Evolutionary conservation across 2,329 filamentous ascomycete species (phyloP).

Genomic region (Metarhizium album): DNA sequence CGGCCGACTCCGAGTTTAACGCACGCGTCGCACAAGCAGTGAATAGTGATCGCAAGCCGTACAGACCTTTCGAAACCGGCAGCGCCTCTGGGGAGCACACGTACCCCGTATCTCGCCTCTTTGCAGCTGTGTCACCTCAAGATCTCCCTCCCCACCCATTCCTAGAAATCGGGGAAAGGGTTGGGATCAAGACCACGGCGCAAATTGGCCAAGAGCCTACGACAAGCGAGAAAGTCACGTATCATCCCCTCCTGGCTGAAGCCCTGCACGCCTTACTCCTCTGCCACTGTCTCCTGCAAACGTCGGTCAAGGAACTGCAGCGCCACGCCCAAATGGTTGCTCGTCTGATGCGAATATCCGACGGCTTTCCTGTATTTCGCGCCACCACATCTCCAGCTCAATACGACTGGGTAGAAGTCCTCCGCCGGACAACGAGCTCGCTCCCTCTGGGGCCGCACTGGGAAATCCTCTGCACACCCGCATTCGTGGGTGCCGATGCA

Average conservation of each 20-base stretch:
- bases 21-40: conserved; percentile 45
- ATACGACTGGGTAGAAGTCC: conserved; percentile 69
- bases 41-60: conserved; percentile 19
- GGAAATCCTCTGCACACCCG: conserved; percentile 59
- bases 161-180: conserved; percentile 18
- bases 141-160: conserved; percentile 58
- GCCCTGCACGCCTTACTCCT: conserved; percentile 69
- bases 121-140: conserved; percentile 54
- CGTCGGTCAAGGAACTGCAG: conserved; percentile 63
- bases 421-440: conserved; percentile 59
- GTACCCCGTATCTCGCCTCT: conserved; percentile 50
- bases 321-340: conserved; percentile 77
- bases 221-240: conserved; percentile 41
- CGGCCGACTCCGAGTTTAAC: conserved; percentile 35
- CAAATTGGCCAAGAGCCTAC: conserved; percentile 15
- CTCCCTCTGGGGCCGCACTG: conserved; percentile 53
- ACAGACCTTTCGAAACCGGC: conserved; percentile 21
- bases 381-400: conserved; percentile 59
- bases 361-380: conserved; percentile 75
- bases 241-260: conserved; percentile 70
- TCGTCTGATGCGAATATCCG: conserved; percentile 59
- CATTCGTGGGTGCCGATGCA: conserved; percentile 17
- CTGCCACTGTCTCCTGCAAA: conserved; percentile 70
- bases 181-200: neutral
- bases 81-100: conserved; percentile 22